Base-by-base conservation (phyloP, 345 rosid species). In the Corymbia maculata region DNA sequence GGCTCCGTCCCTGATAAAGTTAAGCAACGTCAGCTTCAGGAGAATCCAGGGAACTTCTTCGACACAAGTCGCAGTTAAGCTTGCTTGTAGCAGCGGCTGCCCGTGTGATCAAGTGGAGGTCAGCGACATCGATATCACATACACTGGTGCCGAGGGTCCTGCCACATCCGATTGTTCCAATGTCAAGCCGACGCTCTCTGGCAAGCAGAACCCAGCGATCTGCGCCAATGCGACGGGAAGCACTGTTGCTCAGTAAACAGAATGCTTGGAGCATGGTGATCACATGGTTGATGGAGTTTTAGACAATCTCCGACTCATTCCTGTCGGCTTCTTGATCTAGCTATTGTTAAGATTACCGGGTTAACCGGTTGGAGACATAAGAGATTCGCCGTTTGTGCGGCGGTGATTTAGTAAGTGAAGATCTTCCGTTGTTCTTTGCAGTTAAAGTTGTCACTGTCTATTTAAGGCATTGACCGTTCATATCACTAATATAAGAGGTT, bases 31-130 rank as follows among this genome's bases (percentile, higher is more conserved):
- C 21, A 89, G 90, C 89, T 95, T 95, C 93, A 92, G 88, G 88
- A 92, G 64, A 32, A 88, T 95, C 9, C 70, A 88, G 50, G 96
- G 96, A 61, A 95, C 94, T 45, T 92, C 97, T 8, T 88, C 91
- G 9, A 91, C 93, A 57, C 88, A 59, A 36, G 86, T 87, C 7
- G 95, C 91, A 13, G 92, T 92, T 89, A 94, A 87, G 88, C 89
- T 95, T 49, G 19, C 68, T 8, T 95, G 95, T 82, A 94, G 97
- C 91, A 88, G 53, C 14, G 93, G 91, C 6, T 12, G 79, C n/a
- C 94, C 94, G 0, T 93, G 93, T 28, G 44, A 70, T 44, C 53
- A 86, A 2, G 88, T 88, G 28, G 44, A 86, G 84, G 12, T 88
- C 28, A 52, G 84, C 7, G 79, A 88, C 52, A 88, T 88, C 19